Conservation (phyloP, 1,284 basidiomycete genomes). For the Entoloma clypeatum region DNA sequence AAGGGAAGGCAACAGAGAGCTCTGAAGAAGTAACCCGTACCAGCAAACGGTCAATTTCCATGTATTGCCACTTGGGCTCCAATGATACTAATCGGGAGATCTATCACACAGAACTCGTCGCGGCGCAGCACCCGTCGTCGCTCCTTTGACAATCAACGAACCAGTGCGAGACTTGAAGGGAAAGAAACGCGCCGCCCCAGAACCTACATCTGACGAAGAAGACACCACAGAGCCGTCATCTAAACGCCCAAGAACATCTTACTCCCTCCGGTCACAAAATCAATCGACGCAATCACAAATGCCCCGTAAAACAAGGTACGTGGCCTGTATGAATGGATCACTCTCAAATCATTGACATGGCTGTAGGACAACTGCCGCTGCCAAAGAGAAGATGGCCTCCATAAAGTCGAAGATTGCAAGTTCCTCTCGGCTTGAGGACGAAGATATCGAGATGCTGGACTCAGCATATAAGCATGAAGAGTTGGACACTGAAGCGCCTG, state of each 20-base stretch:
- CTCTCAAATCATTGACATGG: slow-evolving; percentile 13
- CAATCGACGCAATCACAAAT: slow-evolving; percentile 47
- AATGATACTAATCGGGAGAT: slow-evolving; percentile 11
- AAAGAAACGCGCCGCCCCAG: slow-evolving; percentile 79
- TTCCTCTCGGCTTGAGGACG: slow-evolving; percentile 59
- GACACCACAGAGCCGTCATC: slow-evolving; percentile 43
- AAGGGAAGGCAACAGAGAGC: slow-evolving; percentile 62
- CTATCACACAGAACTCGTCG: slow-evolving; percentile 52
- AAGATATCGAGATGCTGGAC: slow-evolving; percentile 75
- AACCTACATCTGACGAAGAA: slow-evolving; percentile 62
- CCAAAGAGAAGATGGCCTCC: slow-evolving; percentile 57
- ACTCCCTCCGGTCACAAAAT: slow-evolving; percentile 63
- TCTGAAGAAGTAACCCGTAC: slow-evolving; percentile 45
- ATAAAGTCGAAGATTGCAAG: slow-evolving; percentile 62
- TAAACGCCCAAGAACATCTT: slow-evolving; percentile 59
- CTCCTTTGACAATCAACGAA: slow-evolving; percentile 71
- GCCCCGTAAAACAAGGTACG: slow-evolving; percentile 70
- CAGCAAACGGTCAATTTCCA: slow-evolving; percentile 55
- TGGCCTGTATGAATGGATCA: slow-evolving; percentile 14
- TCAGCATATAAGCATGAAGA: slow-evolving; percentile 58
- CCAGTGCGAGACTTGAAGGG: slow-evolving; percentile 68
- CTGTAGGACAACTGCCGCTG: slow-evolving; percentile 37
- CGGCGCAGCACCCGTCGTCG: slow-evolving; percentile 43
- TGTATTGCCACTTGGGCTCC: slow-evolving; percentile 15
- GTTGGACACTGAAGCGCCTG: slow-evolving; percentile 47